Evolutionary conservation across 2,329 filamentous ascomycete genomes (phyloP).

Genomic region (Diplodia corticola): DNA sequence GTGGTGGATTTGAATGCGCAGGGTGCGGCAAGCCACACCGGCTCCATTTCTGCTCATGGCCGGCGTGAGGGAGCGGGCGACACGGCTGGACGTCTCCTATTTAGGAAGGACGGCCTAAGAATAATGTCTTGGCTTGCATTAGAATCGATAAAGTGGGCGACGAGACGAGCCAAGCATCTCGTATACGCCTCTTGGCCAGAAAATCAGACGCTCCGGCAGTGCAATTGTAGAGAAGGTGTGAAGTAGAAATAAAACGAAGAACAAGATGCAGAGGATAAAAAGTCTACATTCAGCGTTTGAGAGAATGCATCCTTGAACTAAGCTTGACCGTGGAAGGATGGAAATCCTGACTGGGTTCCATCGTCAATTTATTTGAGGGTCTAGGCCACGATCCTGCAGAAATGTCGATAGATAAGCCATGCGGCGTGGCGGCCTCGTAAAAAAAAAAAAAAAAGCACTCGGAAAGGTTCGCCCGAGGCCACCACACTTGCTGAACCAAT

Average conservation of each 20-base stretch:
- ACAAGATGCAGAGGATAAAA: background rate
- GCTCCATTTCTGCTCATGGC: background rate
- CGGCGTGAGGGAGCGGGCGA: background rate
- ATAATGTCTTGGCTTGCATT: constrained; percentile 20
- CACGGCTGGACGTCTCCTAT: background rate
- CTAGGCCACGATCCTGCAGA: background rate
- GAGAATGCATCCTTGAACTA: background rate
- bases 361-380: background rate
- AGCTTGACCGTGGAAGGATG: background rate
- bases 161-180: constrained; percentile 10
- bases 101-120: constrained; percentile 12
- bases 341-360: background rate
- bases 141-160: background rate
- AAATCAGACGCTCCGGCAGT: background rate
- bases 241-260: background rate
- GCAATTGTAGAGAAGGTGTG: background rate
- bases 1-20: background rate
- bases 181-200: background rate
- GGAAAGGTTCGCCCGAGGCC: background rate
- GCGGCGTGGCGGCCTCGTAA: background rate
- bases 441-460: background rate
- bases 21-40: background rate
- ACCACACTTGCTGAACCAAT: background rate
- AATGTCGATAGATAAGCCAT: background rate
- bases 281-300: background rate